Conservation (phyloP, 2,329 filamentous ascomycete genomes). For the Colletotrichum horii region DNA sequence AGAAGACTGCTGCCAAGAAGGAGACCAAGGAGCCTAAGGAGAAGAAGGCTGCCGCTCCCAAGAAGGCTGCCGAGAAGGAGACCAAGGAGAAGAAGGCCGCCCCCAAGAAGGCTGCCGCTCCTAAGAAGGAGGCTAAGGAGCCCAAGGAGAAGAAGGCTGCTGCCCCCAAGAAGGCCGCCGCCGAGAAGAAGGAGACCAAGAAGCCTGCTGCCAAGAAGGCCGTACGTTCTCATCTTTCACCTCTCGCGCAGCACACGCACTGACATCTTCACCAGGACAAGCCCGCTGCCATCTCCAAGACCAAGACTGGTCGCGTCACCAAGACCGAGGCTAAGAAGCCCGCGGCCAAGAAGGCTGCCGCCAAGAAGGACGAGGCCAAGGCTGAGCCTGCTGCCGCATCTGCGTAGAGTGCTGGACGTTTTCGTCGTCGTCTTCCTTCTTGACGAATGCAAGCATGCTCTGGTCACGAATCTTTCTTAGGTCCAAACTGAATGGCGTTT, state of each 20-base stretch:
- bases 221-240: conserved; percentile 28
- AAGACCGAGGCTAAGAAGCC: conserved; percentile 66
- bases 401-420: background rate
- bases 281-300: conserved; percentile 75
- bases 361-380: conserved; percentile 38
- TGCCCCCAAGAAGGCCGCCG: conserved; percentile 44
- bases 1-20: conserved; percentile 46
- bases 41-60: conserved; percentile 30
- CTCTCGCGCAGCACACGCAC: conserved; percentile 32
- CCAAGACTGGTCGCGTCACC: conserved; percentile 84
- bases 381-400: conserved; percentile 15
- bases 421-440: background rate
- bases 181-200: conserved; percentile 37
- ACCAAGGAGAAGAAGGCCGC: conserved; percentile 64
- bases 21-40: conserved; percentile 43
- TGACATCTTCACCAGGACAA: conserved; percentile 62
- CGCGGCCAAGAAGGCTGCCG: conserved; percentile 47
- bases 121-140: conserved; percentile 50
- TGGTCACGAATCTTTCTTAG: conserved; percentile 18
- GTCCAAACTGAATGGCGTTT: conserved; percentile 17
- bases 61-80: conserved; percentile 62
- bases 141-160: conserved; percentile 54
- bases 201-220: conserved; percentile 36
- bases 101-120: conserved; percentile 47
- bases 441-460: background rate